Percentiles rank a stretch among this genome's conserved stretches.
Evolutionary conservation across 2,329 filamentous ascomycete species (phyloP).

Genomic region (Colletotrichum ledebouriae): DNA sequence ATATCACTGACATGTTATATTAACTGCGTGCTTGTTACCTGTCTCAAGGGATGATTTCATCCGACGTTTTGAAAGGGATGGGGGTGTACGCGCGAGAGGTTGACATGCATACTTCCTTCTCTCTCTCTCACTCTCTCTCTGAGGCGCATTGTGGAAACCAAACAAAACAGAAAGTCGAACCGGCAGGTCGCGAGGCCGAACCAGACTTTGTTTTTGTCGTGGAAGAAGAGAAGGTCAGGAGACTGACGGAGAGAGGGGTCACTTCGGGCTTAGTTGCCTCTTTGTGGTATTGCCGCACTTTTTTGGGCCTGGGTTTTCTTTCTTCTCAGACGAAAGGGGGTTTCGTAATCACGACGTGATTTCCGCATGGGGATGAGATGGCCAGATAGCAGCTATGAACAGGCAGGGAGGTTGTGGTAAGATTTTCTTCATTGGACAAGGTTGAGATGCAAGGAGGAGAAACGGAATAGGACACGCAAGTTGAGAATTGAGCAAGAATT

Average conservation of each 20-base stretch:
- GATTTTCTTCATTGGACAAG: conserved; percentile 6
- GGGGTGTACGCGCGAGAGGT: too few species aligned
- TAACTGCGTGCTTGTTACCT: not conserved
- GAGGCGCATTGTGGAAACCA: conserved; percentile 2
- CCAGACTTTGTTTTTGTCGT: not conserved
- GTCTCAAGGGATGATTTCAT: conserved; percentile 14
- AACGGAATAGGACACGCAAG: not conserved
- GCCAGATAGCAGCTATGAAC: too few species aligned
- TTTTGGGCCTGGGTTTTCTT: not conserved
- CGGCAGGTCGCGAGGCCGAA: conserved; percentile 24
- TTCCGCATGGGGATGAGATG: conserved; percentile 3
- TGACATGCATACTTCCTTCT: not conserved
- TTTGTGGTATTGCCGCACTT: not conserved
- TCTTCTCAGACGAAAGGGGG: not conserved
- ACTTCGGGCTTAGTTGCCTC: not conserved
- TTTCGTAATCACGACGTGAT: not conserved
- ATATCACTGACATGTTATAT: not conserved
- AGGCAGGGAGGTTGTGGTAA: not conserved
- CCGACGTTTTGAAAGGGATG: conserved; percentile 13
- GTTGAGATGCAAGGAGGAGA: conserved; percentile 17
- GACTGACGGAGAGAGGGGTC: not conserved
- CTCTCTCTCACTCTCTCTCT: not conserved
- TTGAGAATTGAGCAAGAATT: not conserved
- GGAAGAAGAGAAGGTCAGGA: not conserved
- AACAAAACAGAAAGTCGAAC: conserved; percentile 38